Percentiles rank a stretch among this genome's conserved stretches.
These are phyloP conservation scores for Bocquillonia castaneifolia DNA, from an alignment of 441 rosid species.

Conservation along the genomic window DNA sequence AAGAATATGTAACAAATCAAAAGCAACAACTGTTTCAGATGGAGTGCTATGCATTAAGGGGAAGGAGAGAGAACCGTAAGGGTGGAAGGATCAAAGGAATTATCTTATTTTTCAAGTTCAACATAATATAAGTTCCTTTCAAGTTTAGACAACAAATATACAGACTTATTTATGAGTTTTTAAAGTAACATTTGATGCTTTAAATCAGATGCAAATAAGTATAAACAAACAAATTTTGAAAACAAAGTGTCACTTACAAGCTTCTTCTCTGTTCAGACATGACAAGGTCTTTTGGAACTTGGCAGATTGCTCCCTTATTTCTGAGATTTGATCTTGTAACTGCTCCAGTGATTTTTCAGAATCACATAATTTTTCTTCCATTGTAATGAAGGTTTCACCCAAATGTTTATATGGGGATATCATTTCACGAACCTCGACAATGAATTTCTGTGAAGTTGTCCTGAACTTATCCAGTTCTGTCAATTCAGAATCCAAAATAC, in stretches of 20 bases:
- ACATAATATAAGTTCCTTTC: not conserved
- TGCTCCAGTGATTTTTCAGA: constrained; percentile 51
- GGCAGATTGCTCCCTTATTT: constrained; percentile 59
- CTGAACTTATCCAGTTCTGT: constrained; percentile 51
- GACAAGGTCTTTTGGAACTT: constrained; percentile 50
- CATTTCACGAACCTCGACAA: constrained; percentile 31
- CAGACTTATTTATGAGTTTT: not conserved
- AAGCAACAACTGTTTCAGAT: too few relatives aligned
- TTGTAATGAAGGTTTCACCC: constrained; percentile 40
- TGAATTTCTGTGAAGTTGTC: constrained; percentile 32
- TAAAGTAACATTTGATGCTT: not conserved
- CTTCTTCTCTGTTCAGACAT: constrained; percentile 37
- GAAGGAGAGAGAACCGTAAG: too few relatives aligned
- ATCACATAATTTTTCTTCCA: constrained; percentile 60
- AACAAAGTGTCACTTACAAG: constrained; percentile 37
- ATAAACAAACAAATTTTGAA: not conserved
- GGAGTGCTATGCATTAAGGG: too few relatives aligned
- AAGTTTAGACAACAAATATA: not conserved
- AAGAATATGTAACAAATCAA: too few relatives aligned
- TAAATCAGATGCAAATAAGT: not conserved
- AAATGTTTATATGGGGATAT: constrained; percentile 45
- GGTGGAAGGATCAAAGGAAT: not conserved
- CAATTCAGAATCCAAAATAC: constrained; percentile 62
- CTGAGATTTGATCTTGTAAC: constrained; percentile 51
- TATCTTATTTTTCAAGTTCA: not conserved